Base-by-base conservation (phyloP, 2,329 filamentous ascomycete genomes). In the Fusarium gaditjirri region DNA sequence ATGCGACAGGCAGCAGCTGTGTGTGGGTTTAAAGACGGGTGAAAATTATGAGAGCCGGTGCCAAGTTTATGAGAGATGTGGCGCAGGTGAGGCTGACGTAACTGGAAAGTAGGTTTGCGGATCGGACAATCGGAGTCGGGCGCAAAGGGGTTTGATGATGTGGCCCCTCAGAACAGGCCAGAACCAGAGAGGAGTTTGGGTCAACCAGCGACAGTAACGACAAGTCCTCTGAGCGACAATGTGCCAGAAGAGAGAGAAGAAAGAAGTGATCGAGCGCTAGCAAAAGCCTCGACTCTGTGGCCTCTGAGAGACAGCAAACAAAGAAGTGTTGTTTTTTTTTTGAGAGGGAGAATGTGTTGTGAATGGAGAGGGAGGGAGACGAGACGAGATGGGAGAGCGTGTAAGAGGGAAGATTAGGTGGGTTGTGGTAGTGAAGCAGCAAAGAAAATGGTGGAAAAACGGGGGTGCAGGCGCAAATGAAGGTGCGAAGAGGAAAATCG, bases 221-320 rank as follows among this genome's bases (percentile, higher is more conserved):
- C 72, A 68, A 76, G 71, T 74, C 65, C 68, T 65, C 61, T 66
- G 59, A 67, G 55, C 53, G 65, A 67, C 50, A 67, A 62, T 31
- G 70, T 72, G 68, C 52, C 71, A 56, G 64, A 70, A 60, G 54
- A 71, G 68, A 73, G 68, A 58, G 65, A 72, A 72, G 71, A 65
- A 67, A 61, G 55, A 73, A 62, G 62, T 67, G 73, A 78, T 79
- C 84, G 84, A 87, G 82, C 81, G 82, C 86, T 87, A 87, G 79
- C 80, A 69, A 87, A 84, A 84, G 82, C 80, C 82, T 84, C 82
- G 81, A 82, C 65, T 66, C 65, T 66, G 75, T 67, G 73, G 53
- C 70, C 65, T 71, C 66, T 71, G 72, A 65, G 56, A 61, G 66
- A 69, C 56, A 71, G 66, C 50, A 53, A 60, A 71, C 50, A 73